Evolutionary conservation across 164 flowering plant species (phyloP), one percentile per base, ranked within the genome.

Genomic region (Stephania yunnanensis): DNA sequence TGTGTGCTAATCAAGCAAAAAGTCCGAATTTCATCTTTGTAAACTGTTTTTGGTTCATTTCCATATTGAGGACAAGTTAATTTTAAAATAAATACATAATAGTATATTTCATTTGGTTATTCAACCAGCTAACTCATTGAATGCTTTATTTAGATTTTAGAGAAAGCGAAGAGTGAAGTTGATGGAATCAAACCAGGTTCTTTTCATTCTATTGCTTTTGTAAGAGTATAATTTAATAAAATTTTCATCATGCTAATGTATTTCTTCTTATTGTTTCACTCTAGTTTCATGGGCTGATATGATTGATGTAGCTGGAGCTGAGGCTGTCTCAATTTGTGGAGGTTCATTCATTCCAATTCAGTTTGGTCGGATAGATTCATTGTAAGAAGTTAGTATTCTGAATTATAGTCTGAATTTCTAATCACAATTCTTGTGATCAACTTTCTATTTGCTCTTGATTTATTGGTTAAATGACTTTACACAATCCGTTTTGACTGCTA

Each of bases 201-300:
- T 78, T 76, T 42, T 65, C 70, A 19, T 13, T 61, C 65, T 58
- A 29, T 58, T 58, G 65, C 65, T 58, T 7, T 7, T 58, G 3
- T 17, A 17, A 58, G 7, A 58, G 6, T 1, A 6, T 7, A 19
- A 17, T 58, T 58, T 17, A 19, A 17, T 17, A 58, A 22, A 8
- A 64, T 7, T 61, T 8, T 31, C 70, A 22, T 31, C 42, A 42
- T 65, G 66, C 77, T 78, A 73, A 81, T 30, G 30, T 73, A 52
- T 73, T 79, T 42, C 78, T 30, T 61, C 55, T 69, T 64, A 29
- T 58, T 72, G 70, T 75, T 77, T 50, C 15, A 50, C 66, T 9
- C 76, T 77, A 91, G 97, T 89, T 52, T 92, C 97, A 36, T 92
- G 97, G 97, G 97, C 97, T 19, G 97, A 95, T 81, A 79, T 90